phyloP scores from a whole-genome alignment of 2,329 filamentous ascomycete species.

The Pestalotiopsis sp. region DNA sequence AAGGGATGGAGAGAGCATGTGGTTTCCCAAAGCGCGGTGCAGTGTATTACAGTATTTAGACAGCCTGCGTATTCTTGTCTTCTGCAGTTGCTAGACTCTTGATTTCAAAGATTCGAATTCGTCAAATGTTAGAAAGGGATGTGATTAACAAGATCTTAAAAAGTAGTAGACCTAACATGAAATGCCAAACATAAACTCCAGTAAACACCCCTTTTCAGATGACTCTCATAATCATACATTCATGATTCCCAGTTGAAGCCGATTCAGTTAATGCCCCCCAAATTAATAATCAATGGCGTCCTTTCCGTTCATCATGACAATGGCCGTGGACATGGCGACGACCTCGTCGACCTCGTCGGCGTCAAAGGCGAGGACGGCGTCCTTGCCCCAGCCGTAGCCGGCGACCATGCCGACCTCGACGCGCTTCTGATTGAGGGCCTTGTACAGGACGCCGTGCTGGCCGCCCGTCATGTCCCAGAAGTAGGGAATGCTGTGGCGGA shows the following conservation, averaged over 20 bases:
- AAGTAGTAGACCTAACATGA: not conserved
- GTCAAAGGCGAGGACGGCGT: constrained; percentile 33
- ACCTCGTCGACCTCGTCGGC: constrained; percentile 32
- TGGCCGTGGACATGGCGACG: constrained; percentile 32
- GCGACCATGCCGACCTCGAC: constrained; percentile 32
- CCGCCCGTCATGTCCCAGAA: constrained; percentile 37
- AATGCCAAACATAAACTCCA: not conserved
- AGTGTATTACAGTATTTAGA: too few species aligned
- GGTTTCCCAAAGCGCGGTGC: too few species aligned
- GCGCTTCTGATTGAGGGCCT: constrained; percentile 36
- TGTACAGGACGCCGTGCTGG: constrained; percentile 32
- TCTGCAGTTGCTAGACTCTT: not conserved
- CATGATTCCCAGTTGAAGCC: too few species aligned
- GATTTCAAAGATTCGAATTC: constrained; percentile 31
- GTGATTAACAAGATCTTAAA: constrained; percentile 3
- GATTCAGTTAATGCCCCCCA: too few species aligned
- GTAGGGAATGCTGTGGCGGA: constrained; percentile 34
- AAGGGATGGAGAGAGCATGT: not conserved
- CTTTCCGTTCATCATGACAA: constrained; percentile 35
- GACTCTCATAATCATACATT: constrained; percentile 8
- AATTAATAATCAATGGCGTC: constrained; percentile 34
- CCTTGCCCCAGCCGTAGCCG: constrained; percentile 33
- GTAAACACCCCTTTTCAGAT: not conserved
- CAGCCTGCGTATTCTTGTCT: too few species aligned
- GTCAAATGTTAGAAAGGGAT: constrained; percentile 45